Percentiles rank a stretch among this genome's conserved stretches.
These are phyloP conservation scores for Sphaerosporella brunnea DNA, from an alignment of 495 filamentous ascomycete genomes.

Conservation along the genomic window DNA sequence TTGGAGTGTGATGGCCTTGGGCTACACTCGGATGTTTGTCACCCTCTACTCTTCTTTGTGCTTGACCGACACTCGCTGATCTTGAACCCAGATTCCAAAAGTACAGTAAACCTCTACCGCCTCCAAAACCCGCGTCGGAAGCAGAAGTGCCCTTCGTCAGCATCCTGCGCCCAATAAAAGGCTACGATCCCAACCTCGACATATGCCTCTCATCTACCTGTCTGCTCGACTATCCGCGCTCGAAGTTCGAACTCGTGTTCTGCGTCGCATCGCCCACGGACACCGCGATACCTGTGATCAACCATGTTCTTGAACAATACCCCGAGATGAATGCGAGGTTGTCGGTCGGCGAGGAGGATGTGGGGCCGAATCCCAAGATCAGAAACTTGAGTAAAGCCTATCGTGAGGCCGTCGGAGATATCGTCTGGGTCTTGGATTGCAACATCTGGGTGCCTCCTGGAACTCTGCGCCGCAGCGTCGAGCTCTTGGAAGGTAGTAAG, in stretches of 20 bases:
- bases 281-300: constrained; percentile 57
- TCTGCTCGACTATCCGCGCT: constrained; percentile 56
- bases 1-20: not conserved
- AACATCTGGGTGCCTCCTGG: constrained; percentile 82
- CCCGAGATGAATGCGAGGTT: constrained; percentile 54
- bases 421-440: constrained; percentile 91
- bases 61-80: not conserved
- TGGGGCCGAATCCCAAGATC: constrained; percentile 97
- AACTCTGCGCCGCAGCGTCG: constrained; percentile 70
- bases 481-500: constrained; percentile 54
- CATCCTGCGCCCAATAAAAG: constrained; percentile 83
- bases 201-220: constrained; percentile 87
- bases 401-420: constrained; percentile 77
- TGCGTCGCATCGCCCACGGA: constrained; percentile 66
- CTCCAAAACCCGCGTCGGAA: constrained; percentile 6
- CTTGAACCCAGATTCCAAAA: constrained; percentile 32
- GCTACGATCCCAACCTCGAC: constrained; percentile 75
- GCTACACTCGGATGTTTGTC: constrained; percentile 2
- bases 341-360: constrained; percentile 75
- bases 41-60: not conserved
- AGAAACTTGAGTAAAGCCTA: constrained; percentile 91
- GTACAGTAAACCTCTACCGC: constrained; percentile 29
- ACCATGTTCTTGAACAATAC: constrained; percentile 52
- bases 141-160: constrained; percentile 57
- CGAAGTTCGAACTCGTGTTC: constrained; percentile 63